Evolutionary conservation across 2,329 filamentous ascomycete species (phyloP), one percentile per base, ranked within the genome.

Genomic region (Penicillium rolfsii): DNA sequence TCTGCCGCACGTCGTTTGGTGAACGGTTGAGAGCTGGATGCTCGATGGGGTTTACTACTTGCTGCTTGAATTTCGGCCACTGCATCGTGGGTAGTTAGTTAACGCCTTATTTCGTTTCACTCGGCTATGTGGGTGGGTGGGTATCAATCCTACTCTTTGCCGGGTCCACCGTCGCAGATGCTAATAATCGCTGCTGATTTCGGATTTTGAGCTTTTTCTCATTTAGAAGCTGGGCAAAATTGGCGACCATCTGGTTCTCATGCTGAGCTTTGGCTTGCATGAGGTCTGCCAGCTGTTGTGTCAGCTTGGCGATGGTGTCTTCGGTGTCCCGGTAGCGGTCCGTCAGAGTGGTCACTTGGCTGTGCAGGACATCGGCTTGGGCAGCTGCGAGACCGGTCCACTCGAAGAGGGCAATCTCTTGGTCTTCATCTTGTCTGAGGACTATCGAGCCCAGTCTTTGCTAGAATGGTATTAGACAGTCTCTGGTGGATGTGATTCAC

Each of bases 131-230:
- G 28, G 19, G 19, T 22, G 19, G 19, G 48, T 30, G 11, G 30
- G 28, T 38, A 22, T 22, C 62, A n/a, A 19, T 22, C 63, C 59
- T 71, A 80, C 74, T 67, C 73, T 73, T 75, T 28, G 65, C 66
- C 28, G 68, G 66, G 67, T 84, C 78, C 19, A 80, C 65, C 57
- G 82, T 83, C 8, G 82, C 82, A 33, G 79, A 76, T 16, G 81
- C 79, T 14, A 88, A 70, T 5, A 87, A 72, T 24, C 85, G 80
- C 68, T 85, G 84, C 71, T 87, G 85, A 66, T 87, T 86, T 53
- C 86, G 76, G 52, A 88, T 87, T 70, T 88, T 88, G 5, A 85
- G 77, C 74, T 88, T 88, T 74, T 89, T 89, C 63, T 84, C 81
- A 60, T 89, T 88, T 8, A 89, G 74, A 26, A 89, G 68, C 52